These are phyloP conservation scores for Aspergillus ochraceus DNA, from an alignment of 2,329 filamentous ascomycete species.

Conservation along the genomic window DNA sequence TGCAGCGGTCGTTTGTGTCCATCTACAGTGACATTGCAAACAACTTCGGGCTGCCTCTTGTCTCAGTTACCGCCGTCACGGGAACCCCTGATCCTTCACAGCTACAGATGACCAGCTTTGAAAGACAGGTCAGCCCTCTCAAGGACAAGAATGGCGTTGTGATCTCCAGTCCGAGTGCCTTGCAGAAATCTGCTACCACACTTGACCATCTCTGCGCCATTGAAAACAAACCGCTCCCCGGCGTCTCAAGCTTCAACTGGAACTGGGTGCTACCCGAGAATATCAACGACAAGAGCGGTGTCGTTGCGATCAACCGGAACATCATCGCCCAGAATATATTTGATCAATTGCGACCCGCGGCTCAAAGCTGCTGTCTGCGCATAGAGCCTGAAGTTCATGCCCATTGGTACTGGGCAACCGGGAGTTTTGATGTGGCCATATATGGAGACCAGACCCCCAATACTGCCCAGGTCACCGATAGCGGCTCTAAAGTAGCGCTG, in stretches of 20 bases:
- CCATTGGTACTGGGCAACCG: neutral
- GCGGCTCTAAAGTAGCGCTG: too few relatives aligned
- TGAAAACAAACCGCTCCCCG: neutral
- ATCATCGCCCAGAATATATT: neutral
- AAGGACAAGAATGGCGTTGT: neutral
- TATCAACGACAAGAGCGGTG: neutral
- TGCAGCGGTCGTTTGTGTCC: neutral
- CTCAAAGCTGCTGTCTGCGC: neutral
- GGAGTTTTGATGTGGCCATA: too few relatives aligned
- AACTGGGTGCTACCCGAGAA: constrained; percentile 7
- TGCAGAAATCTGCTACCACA: neutral
- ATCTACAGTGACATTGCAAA: neutral
- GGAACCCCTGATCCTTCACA: neutral
- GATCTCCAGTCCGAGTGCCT: neutral
- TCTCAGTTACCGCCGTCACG: constrained; percentile 1
- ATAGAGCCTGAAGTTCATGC: neutral
- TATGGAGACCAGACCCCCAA: too few relatives aligned
- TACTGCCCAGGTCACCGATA: too few relatives aligned
- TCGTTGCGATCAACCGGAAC: constrained; percentile 10
- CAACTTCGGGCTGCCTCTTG: neutral
- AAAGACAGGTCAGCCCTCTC: constrained; percentile 1
- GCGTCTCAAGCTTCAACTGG: constrained; percentile 2
- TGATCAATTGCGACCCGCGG: neutral
- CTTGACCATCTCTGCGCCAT: neutral
- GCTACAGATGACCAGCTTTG: constrained; percentile 5